Evolutionary conservation across 2,329 filamentous ascomycete species (phyloP), one percentile per base, ranked within the genome.

Genomic region (Botrytis tulipae): DNA sequence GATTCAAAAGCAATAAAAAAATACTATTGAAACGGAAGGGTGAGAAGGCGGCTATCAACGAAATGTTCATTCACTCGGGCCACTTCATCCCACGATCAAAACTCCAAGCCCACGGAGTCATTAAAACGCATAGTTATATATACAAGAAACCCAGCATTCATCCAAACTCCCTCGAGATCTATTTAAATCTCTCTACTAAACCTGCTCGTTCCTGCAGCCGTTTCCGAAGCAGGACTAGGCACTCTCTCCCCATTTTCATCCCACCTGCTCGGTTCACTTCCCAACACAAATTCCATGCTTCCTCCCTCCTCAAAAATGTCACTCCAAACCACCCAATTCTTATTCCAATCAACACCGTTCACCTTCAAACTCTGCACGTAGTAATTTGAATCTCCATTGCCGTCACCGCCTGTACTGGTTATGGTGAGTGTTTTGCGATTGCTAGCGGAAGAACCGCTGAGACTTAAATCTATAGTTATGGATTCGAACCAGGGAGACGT

Each of bases 311-410:
- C 87, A 80, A 93, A 93, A 42, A 93, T 81, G 76, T 92, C 89
- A 16, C 87, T 82, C 88, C 89, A 92, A 25, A 84, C 84, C 18
- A 93, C 81, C 91, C 91, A 93, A 59, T 85, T 84, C 82, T 88
- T 88, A 68, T 85, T 82, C 90, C 91, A 93, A 1, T 73, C 48
- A 78, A 86, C 74, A 0, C 90, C 90, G 78, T 93, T 93, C 59
- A 93, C 86, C 76, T 83, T 86, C 71, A 93, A 82, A 40, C 85
- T 87, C 82, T 93, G 91, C 4, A 93, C 90, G 77, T 91, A 91
- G 77, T 83, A 85, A 25, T 83, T 82, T 32, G 84, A 81, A 70
- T 86, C 81, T 72, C 81, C 79, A 18, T 72, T 72, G 10, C 70
- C 70, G 32, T 72, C 70, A 32, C 85, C 84, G 12, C 88, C 87